Conservation (phyloP, 345 rosid species). For the Brassica nigra region DNA sequence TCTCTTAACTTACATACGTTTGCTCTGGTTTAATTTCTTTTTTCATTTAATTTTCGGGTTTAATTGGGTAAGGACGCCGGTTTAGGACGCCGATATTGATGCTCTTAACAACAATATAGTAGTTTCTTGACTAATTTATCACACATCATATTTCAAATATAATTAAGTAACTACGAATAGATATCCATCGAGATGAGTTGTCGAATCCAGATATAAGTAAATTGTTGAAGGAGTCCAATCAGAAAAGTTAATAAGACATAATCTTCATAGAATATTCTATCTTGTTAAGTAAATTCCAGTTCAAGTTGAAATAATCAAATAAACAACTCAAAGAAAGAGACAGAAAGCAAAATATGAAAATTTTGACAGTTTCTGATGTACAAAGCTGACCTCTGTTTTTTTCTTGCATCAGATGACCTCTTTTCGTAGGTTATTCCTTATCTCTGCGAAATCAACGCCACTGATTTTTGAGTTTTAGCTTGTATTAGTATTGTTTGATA, state of each 20-base stretch:
- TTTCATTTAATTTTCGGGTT: no score
- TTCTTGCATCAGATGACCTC: not conserved
- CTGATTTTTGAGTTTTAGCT: no score
- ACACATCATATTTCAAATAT: not conserved
- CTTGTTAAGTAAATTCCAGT: not conserved
- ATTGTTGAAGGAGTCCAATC: not conserved
- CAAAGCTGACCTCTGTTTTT: not conserved
- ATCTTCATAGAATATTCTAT: not conserved
- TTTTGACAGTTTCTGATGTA: not conserved
- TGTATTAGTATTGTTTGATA: no score
- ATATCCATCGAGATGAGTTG: not conserved
- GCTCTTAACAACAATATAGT: not conserved
- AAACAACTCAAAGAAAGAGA: not conserved
- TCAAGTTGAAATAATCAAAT: not conserved
- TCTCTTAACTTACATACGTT: no score
- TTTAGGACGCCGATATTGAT: no score
- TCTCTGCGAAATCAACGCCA: not conserved
- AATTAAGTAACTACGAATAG: not conserved
- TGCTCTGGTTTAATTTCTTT: no score
- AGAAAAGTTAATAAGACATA: not conserved
- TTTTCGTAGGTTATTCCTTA: not conserved
- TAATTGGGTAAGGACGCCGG: no score
- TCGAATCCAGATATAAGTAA: not conserved
- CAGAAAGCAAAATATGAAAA: not conserved
- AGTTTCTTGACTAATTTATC: not conserved